A percentile compares a stretch with the other conserved stretches of the same genome.
Conservation (phyloP, 164 flowering plant species). For the Annona cherimola region DNA sequence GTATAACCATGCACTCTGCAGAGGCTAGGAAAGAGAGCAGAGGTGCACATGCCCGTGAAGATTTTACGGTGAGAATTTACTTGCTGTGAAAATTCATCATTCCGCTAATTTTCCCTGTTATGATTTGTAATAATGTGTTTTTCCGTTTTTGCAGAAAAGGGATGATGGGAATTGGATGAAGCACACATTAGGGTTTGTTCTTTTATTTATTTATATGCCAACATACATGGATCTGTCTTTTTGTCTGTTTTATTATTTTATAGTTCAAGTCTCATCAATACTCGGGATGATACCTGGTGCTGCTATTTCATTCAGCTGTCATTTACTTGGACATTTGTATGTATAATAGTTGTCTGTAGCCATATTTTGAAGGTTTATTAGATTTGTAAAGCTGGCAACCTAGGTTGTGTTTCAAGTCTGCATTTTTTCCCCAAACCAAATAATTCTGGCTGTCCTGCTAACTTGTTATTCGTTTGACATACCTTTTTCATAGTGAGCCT, state of each 20-base stretch:
- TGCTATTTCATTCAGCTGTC: too few species aligned
- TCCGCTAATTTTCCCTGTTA: not conserved
- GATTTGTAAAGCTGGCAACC: too few species aligned
- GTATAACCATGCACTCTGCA: conserved; percentile 97
- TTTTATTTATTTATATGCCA: not conserved
- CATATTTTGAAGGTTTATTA: not conserved
- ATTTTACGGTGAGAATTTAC: conserved; percentile 60
- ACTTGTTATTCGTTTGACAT: too few species aligned
- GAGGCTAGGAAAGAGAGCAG: conserved; percentile 98
- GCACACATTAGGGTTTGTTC: conserved; percentile 82
- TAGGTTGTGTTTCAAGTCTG: too few species aligned
- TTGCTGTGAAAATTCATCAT: not conserved
- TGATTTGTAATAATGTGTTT: not conserved
- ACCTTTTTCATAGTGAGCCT: too few species aligned
- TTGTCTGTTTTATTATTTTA: too few species aligned
- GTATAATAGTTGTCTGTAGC: not conserved
- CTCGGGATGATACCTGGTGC: too few species aligned
- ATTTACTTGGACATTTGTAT: not conserved
- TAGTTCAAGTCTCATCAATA: too few species aligned
- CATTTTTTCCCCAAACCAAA: too few species aligned
- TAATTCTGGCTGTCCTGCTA: too few species aligned
- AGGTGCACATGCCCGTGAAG: conserved; percentile 99
- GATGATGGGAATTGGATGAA: conserved; percentile 98
- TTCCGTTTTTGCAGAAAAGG: conserved; percentile 57
- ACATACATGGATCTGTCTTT: too few species aligned